phyloP scores from a whole-genome alignment of 768 basidiomycete species.

The Tylopilus plumbeoviolaceoides region DNA sequence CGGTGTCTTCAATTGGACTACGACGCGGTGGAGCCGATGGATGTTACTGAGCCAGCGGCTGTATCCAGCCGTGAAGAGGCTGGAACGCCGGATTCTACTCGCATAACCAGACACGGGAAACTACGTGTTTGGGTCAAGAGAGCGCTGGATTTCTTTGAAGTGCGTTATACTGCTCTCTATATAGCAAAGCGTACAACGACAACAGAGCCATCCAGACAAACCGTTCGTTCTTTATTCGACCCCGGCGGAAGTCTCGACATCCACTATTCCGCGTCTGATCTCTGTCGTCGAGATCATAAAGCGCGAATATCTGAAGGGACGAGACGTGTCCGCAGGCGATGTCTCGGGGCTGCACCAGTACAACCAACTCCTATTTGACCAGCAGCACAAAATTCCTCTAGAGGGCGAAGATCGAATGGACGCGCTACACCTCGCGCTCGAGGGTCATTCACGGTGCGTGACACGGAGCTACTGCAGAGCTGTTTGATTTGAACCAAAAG shows the following conservation, averaged over 20 bases:
- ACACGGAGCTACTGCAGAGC: background rate
- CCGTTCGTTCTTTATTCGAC: slow-evolving; percentile 59
- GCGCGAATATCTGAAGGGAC: slow-evolving; percentile 62
- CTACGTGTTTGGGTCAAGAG: slow-evolving; percentile 49
- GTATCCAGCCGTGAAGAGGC: slow-evolving; percentile 2
- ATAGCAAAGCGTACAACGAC: slow-evolving; percentile 7
- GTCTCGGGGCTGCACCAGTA: slow-evolving; percentile 68
- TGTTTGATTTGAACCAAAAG: background rate
- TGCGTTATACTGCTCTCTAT: slow-evolving; percentile 23
- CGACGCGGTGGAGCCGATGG: slow-evolving; percentile 11
- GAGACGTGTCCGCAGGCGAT: slow-evolving; percentile 42
- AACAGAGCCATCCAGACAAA: slow-evolving; percentile 44
- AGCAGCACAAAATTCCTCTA: slow-evolving; percentile 17
- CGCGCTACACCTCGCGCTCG: slow-evolving; percentile 38
- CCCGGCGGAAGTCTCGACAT: slow-evolving; percentile 36
- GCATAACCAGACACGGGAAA: slow-evolving; percentile 56
- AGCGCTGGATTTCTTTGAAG: slow-evolving; percentile 53
- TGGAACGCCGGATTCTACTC: slow-evolving; percentile 33
- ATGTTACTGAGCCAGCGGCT: slow-evolving; percentile 4
- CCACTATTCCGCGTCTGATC: slow-evolving; percentile 58
- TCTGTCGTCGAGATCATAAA: slow-evolving; percentile 83
- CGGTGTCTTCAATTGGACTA: background rate
- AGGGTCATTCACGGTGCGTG: slow-evolving; percentile 59
- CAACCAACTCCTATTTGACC: slow-evolving; percentile 59
- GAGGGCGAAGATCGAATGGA: slow-evolving; percentile 32